These are phyloP conservation scores for Melanopsichium pennsylvanicum DNA, from an alignment of 1,284 basidiomycete species.

Conservation along the genomic window DNA sequence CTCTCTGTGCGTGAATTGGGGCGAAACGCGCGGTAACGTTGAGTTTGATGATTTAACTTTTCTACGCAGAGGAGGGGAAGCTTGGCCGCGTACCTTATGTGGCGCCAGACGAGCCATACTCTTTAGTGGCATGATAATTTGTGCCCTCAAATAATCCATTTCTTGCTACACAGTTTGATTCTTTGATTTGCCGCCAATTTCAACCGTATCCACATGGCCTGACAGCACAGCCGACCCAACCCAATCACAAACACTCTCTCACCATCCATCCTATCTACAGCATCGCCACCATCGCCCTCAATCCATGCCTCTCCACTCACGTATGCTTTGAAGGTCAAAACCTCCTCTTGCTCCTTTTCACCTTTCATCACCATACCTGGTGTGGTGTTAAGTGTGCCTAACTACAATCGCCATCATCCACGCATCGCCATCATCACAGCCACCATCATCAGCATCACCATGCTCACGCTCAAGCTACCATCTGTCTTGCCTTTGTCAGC, in stretches of 20 bases:
- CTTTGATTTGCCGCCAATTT: constrained; percentile 1
- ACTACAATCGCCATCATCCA: background rate
- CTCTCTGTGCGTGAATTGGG: too few species aligned
- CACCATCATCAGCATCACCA: too few species aligned
- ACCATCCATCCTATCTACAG: background rate
- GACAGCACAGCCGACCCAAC: background rate
- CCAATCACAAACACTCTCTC: background rate
- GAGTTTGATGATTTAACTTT: too few species aligned
- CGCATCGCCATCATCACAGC: background rate
- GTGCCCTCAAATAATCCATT: too few species aligned
- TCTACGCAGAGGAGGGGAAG: too few species aligned
- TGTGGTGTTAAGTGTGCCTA: constrained; percentile 11
- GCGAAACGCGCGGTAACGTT: too few species aligned
- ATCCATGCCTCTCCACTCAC: background rate
- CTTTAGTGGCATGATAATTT: too few species aligned
- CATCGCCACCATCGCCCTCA: background rate
- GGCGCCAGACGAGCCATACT: too few species aligned
- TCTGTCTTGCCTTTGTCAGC: background rate
- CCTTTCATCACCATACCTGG: constrained; percentile 9
- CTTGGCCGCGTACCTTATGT: too few species aligned
- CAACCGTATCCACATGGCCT: background rate
- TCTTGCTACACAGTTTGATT: too few species aligned
- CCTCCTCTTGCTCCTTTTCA: background rate
- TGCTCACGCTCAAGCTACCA: too few species aligned
- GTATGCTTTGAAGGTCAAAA: constrained; percentile 3